Evolutionary conservation across 768 basidiomycete genomes (phyloP), one percentile per base, ranked within the genome.

Genomic region (Trametes cingulata): DNA sequence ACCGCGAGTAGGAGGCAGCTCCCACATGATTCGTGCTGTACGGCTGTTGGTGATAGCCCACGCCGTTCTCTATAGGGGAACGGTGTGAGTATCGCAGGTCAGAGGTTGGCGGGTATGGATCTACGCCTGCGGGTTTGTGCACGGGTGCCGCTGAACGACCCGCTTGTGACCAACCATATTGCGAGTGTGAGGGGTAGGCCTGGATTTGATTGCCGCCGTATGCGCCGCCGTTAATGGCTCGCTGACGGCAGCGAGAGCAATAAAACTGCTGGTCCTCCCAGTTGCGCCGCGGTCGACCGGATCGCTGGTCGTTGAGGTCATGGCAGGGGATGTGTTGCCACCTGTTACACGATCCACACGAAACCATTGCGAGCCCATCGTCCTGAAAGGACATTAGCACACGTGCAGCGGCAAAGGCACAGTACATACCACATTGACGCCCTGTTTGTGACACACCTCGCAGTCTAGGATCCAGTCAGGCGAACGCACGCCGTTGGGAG

Each of bases 281-380:
- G 65, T 95, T 85, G 19, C 93, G 85, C 64, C 78, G 82, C 4
- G 82, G 83, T 14, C 80, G 81, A 22, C 92, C 89, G 43, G 82
- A 80, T 20, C 78, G 74, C 29, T 75, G 73, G 71, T 95, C 94
- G 27, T 80, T 83, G 48, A 73, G 75, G 68, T 96, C 91, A 68
- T 95, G 92, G 67, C 95, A 97, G 20, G 77, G 70, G 35, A 91
- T 91, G 67, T 97, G 95, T 67, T 96, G 95, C 95, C 94, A 97
- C 71, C 85, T 85, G 14, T 80, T 82, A 72, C 95, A 97, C 27
- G 74, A 70, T 22, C 90, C 91, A 68, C 95, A 97, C 37, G 85
- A 92, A 69, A 93, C 83, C 75, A 96, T 81, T 3, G 90, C 85
- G 12, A 78, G 76, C 12, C 86, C 89, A 61, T 93, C 92, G 61